Conservation (phyloP, 345 rosid genomes). For the Cardamine resedifolia region DNA sequence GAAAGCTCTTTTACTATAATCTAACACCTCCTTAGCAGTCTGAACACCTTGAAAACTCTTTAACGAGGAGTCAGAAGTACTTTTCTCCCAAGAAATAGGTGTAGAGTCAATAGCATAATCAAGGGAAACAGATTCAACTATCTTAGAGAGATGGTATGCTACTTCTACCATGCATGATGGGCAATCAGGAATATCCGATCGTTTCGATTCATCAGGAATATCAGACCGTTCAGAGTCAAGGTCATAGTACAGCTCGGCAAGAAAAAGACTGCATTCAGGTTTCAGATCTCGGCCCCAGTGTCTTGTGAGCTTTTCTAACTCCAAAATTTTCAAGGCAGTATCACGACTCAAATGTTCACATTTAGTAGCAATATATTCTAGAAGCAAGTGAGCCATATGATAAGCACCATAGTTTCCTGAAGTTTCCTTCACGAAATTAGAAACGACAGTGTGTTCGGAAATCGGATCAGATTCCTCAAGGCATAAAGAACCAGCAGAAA, state of each 20-base stretch:
- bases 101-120: slow-evolving; percentile 49
- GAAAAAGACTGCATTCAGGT: slow-evolving; percentile 85
- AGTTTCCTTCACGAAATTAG: slow-evolving; percentile 58
- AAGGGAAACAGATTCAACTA: slow-evolving; percentile 83
- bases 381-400: slow-evolving; percentile 87
- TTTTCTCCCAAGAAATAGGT: slow-evolving; percentile 38
- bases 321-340: slow-evolving; percentile 60
- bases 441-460: slow-evolving; percentile 50
- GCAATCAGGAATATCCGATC: slow-evolving; percentile 48
- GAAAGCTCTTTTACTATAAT: slow-evolving; percentile 52
- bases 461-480: slow-evolving; percentile 44
- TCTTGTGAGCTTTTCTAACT: slow-evolving; percentile 84
- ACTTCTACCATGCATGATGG: slow-evolving; percentile 64
- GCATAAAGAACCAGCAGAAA: slow-evolving; percentile 42
- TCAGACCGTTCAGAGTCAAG: slow-evolving; percentile 56
- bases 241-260: slow-evolving; percentile 85
- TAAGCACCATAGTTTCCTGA: slow-evolving; percentile 83
- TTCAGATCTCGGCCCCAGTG: slow-evolving; percentile 81
- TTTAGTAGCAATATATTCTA: slow-evolving; percentile 61
- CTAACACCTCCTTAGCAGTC: slow-evolving; percentile 34
- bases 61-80: slow-evolving; percentile 32
- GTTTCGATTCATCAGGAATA: slow-evolving; percentile 48
- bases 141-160: slow-evolving; percentile 85
- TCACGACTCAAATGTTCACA: slow-evolving; percentile 47
- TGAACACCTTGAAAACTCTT: slow-evolving; percentile 43